phyloP scores from a whole-genome alignment of 1,139 yeast species.

The Saccharomyces hybrid region DNA sequence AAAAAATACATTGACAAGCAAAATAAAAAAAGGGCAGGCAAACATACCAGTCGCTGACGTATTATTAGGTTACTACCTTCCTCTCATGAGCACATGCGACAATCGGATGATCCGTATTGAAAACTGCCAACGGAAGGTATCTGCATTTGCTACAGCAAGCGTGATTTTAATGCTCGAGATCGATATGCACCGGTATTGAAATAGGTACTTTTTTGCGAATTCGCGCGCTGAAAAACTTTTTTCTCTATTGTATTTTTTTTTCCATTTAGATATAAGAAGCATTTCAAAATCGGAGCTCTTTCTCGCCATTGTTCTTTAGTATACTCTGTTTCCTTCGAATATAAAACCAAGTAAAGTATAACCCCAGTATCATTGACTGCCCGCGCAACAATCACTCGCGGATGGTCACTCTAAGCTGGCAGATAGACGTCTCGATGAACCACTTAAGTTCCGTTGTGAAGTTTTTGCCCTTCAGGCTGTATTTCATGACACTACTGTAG shows the following conservation, averaged over 20 bases:
- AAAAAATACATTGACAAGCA: neutral
- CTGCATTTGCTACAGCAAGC: too few relatives aligned
- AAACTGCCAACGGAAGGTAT: too few relatives aligned
- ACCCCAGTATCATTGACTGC: slow-evolving; percentile 10
- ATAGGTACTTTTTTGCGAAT: neutral
- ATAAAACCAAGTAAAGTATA: neutral
- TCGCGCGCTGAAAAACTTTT: neutral
- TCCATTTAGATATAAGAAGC: neutral
- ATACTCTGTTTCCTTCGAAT: too few relatives aligned
- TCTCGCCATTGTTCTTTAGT: neutral
- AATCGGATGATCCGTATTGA: too few relatives aligned
- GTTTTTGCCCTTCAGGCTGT: slow-evolving; percentile 1
- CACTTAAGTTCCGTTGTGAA: slow-evolving; percentile 5
- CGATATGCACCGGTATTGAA: neutral
- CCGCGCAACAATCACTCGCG: neutral
- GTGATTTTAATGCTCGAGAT: neutral
- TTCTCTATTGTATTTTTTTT: neutral
- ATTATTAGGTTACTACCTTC: neutral
- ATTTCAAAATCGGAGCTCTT: neutral
- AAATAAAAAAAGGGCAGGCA: neutral
- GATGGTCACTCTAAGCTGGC: slow-evolving; percentile 5
- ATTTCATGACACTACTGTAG: slow-evolving; percentile 5
- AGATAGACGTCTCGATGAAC: slow-evolving; percentile 1
- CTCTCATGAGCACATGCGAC: neutral
- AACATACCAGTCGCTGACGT: neutral